Evolutionary conservation across 2,329 filamentous ascomycete species (phyloP).

Genomic region (Juglanconis oblonga): DNA sequence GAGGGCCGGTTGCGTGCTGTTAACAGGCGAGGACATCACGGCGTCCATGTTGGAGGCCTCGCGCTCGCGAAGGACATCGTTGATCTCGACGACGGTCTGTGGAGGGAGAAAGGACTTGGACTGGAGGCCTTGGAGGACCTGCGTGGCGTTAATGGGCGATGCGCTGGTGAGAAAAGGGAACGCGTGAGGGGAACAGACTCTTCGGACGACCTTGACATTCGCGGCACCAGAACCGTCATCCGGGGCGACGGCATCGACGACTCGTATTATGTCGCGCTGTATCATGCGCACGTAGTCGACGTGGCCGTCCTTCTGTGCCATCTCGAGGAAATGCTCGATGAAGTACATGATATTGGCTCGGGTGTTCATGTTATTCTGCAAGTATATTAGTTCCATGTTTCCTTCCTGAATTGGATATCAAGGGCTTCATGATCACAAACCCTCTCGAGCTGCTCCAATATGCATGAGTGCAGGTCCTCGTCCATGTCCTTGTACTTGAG

Average conservation of each 20-base stretch:
- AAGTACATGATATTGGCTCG: slow-evolving; percentile 99
- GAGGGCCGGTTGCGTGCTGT: slow-evolving; percentile 37
- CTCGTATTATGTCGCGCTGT: slow-evolving; percentile 84
- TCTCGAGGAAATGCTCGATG: slow-evolving; percentile 89
- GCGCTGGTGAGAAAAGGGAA: not conserved
- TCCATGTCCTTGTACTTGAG: slow-evolving; percentile 92
- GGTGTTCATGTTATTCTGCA: slow-evolving; percentile 89
- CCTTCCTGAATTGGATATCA: not conserved
- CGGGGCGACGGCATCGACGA: slow-evolving; percentile 89
- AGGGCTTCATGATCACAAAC: slow-evolving; percentile 39
- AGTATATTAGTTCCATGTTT: slow-evolving; percentile 15
- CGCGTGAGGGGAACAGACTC: slow-evolving; percentile 44
- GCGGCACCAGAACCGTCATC: slow-evolving; percentile 83
- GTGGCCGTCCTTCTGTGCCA: slow-evolving; percentile 73
- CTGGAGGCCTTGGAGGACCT: slow-evolving; percentile 69
- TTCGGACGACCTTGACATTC: slow-evolving; percentile 89
- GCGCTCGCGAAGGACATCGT: slow-evolving; percentile 77
- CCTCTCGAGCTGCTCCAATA: slow-evolving; percentile 88
- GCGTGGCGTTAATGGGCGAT: not conserved
- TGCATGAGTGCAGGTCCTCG: slow-evolving; percentile 96
- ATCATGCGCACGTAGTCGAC: slow-evolving; percentile 89
- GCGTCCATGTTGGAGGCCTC: slow-evolving; percentile 62
- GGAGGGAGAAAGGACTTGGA: slow-evolving; percentile 69
- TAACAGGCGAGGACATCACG: slow-evolving; percentile 47
- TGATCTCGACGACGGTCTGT: slow-evolving; percentile 74